Evolutionary conservation across 495 filamentous ascomycete genomes (phyloP), one percentile per base, ranked within the genome.

Genomic region (Letharia columbiana): DNA sequence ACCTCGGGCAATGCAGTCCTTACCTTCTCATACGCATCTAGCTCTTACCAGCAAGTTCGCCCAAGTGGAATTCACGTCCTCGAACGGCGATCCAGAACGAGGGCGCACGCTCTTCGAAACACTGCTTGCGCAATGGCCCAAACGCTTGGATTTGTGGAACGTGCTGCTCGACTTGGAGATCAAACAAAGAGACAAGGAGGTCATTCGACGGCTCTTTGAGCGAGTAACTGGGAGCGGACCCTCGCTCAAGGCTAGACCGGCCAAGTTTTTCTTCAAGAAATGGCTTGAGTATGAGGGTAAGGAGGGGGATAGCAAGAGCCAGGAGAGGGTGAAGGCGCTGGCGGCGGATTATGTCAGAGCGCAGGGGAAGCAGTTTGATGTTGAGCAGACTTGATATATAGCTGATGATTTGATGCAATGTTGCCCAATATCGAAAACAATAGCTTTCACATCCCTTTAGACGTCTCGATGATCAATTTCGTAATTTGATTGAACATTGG

Each of bases 81-180:
- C 85, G 20, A 85, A 89, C 71, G 95, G 92, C 44, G 91, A 94
- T 70, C 79, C 90, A 6, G 94, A 98, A 77, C 89, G 91, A 40
- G 94, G 93, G 31, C 89, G 95, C 12, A 98, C 94, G 8, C 87
- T 98, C 54, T 96, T 98, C 70, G 94, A 97, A 75, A 90, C 87
- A 44, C 81, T 98, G 7, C 79, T 97, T 10, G 82, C 85, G 35
- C 87, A 87, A 20, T 96, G 88, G 80, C 91, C 91, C 66, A 94
- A 92, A 81, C 89, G 88, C 66, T 83, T 91, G 58, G 91, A 96
- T 74, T 75, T 96, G 60, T 98, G 93, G 92, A 96, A 92, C 76
- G 84, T 95, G 71, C 86, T 93, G 50, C 69, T 97, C 17, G 91
- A 96, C 70, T 81, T 96, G 68, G 94, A 98, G 78, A 88, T 89